phyloP scores from a whole-genome alignment of 176 grass and related monocot genomes.

The Avena sativa region DNA sequence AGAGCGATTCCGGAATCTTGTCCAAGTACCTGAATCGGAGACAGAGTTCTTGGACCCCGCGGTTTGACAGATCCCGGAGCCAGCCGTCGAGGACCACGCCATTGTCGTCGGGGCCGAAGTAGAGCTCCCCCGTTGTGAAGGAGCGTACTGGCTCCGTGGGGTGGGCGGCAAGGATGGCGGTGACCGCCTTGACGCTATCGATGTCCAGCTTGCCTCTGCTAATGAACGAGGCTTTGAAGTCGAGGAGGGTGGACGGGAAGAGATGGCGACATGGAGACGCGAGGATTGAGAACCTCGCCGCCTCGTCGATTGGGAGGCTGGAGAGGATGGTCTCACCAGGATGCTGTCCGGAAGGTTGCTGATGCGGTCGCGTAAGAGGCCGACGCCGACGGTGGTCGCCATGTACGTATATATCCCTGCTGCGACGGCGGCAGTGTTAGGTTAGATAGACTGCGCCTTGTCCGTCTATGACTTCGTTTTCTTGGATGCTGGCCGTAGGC shows the following conservation, averaged over 20 bases:
- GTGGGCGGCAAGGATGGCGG: conserved; percentile 24
- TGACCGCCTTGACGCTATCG: neutral
- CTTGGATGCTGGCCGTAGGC: too few relatives aligned
- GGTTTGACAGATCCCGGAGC: neutral
- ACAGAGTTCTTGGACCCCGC: conserved; percentile 21
- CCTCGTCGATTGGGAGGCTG: neutral
- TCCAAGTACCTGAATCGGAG: neutral
- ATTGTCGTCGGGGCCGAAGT: neutral
- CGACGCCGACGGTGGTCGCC: neutral
- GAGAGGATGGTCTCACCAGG: too few relatives aligned
- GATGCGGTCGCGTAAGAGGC: neutral
- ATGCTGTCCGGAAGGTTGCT: neutral
- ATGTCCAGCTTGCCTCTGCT: neutral
- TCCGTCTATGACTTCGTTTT: too few relatives aligned
- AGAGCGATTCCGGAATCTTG: conserved; percentile 14
- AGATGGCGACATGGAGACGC: conserved; percentile 24
- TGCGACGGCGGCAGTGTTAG: neutral
- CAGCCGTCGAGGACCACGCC: neutral
- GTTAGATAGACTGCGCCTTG: neutral
- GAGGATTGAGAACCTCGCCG: neutral
- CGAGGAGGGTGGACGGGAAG: conserved; percentile 28
- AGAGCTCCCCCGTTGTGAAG: neutral
- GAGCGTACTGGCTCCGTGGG: neutral
- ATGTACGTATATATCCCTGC: neutral
- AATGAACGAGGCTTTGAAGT: neutral